Percentiles rank a stretch among this genome's conserved stretches.
These are phyloP conservation scores for Pyrus pyrifolia DNA, from an alignment of 306 rosid genomes.

Conservation along the genomic window DNA sequence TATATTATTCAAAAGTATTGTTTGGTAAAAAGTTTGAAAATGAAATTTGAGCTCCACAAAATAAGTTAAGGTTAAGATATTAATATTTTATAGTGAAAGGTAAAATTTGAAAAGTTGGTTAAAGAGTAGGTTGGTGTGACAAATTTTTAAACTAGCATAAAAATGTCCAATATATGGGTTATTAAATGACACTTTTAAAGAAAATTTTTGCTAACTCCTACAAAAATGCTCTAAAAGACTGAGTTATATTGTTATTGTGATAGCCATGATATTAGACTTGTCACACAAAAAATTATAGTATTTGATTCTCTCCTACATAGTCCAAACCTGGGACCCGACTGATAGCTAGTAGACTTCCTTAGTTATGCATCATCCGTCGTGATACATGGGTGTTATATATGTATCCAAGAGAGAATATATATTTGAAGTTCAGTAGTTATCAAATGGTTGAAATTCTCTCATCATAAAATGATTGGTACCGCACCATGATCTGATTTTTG, in stretches of 20 bases:
- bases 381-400: not conserved
- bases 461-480: slow-evolving; percentile 15
- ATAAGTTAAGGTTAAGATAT: too few relatives aligned
- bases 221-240: not conserved
- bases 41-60: too few relatives aligned
- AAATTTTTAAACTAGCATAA: too few relatives aligned
- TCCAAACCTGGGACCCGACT: slow-evolving; percentile 1
- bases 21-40: too few relatives aligned
- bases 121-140: too few relatives aligned
- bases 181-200: too few relatives aligned
- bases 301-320: slow-evolving; percentile 3
- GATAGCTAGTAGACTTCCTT: slow-evolving; percentile 10
- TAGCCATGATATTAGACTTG: not conserved
- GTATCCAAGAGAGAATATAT: not conserved
- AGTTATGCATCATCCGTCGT: slow-evolving; percentile 5
- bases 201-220: too few relatives aligned
- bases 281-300: not conserved
- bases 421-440: slow-evolving; percentile 5
- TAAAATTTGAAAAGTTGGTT: too few relatives aligned
- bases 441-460: slow-evolving; percentile 27
- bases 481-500: slow-evolving; percentile 10
- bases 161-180: too few relatives aligned
- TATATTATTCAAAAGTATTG: too few relatives aligned
- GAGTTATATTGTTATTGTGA: not conserved
- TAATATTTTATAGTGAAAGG: too few relatives aligned